Conservation (phyloP, 1,284 basidiomycete genomes). For the Fomitopsis schrenkii region DNA sequence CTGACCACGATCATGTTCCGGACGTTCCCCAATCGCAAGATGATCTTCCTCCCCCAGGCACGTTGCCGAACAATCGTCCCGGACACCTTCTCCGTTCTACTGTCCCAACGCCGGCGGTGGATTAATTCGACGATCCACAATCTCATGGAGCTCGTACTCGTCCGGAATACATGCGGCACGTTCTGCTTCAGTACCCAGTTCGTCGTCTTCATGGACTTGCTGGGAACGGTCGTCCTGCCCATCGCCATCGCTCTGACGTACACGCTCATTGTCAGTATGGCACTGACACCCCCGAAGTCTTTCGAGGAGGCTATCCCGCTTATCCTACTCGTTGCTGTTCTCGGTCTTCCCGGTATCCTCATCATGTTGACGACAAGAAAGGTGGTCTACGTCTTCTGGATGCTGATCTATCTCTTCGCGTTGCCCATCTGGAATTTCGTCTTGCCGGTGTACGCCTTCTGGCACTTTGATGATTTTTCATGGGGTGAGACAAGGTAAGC, state of each 20-base stretch:
- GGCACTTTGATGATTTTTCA: conserved; percentile 99
- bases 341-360: conserved; percentile 90
- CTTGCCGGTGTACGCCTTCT: conserved; percentile 93
- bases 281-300: conserved; percentile 74
- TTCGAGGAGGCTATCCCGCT: conserved; percentile 96
- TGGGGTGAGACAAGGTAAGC: conserved; percentile 95
- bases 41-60: conserved; percentile 99
- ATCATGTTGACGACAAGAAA: conserved; percentile 95
- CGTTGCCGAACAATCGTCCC: conserved; percentile 94
- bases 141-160: conserved; percentile 97
- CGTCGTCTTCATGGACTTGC: conserved; percentile 96
- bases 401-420: conserved; percentile 91
- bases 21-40: conserved; percentile 97
- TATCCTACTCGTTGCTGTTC: conserved; percentile 83
- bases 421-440: conserved; percentile 96
- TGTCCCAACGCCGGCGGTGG: conserved; percentile 98
- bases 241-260: conserved; percentile 94
- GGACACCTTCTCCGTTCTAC: conserved; percentile 88
- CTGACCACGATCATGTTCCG: conserved; percentile 92
- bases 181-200: conserved; percentile 99
- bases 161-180: conserved; percentile 93
- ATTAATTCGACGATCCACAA: conserved; percentile 99
- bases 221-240: conserved; percentile 94
- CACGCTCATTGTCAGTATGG: conserved; percentile 81
- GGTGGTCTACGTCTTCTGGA: conserved; percentile 96